phyloP scores from a whole-genome alignment of 176 grass and related monocot genomes.

The Bothriochloa decipiens region DNA sequence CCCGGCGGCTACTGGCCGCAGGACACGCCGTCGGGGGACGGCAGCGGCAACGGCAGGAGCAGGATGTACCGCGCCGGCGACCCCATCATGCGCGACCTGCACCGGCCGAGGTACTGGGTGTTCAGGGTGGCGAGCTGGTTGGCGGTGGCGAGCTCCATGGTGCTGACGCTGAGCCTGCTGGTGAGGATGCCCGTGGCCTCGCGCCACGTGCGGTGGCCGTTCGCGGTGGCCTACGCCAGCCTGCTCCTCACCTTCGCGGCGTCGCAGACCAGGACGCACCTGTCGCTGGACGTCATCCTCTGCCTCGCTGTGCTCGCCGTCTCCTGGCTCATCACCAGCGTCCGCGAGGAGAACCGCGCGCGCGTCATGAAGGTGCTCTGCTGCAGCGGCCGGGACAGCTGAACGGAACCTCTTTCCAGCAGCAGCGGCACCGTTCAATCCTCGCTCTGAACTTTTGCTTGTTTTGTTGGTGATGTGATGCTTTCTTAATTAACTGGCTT shows the following conservation, averaged over 20 bases:
- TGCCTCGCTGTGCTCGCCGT: constrained; percentile 18
- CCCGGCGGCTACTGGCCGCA: constrained; percentile 55
- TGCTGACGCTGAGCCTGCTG: constrained; percentile 46
- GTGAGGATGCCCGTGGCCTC: constrained; percentile 30
- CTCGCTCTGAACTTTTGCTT: background rate
- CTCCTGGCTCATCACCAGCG: constrained; percentile 26
- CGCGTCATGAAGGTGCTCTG: background rate
- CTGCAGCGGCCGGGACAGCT: background rate
- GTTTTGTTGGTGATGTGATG: background rate
- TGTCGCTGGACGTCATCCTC: constrained; percentile 36
- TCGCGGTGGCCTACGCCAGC: constrained; percentile 52
- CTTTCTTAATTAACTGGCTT: background rate
- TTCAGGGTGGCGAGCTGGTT: constrained; percentile 40
- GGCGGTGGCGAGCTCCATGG: constrained; percentile 51
- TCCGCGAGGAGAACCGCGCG: background rate
- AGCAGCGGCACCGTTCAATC: background rate
- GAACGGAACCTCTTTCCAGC: background rate
- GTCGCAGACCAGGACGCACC: constrained; percentile 38
- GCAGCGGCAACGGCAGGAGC: too few species aligned
- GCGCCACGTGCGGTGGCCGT: constrained; percentile 39
- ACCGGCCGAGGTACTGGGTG: constrained; percentile 38
- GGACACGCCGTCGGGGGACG: background rate
- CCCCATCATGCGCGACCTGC: constrained; percentile 57
- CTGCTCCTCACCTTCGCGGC: constrained; percentile 46
- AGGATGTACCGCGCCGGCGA: constrained; percentile 31